Conservation (phyloP, 495 filamentous ascomycete genomes). For the Cercophora scortea region DNA sequence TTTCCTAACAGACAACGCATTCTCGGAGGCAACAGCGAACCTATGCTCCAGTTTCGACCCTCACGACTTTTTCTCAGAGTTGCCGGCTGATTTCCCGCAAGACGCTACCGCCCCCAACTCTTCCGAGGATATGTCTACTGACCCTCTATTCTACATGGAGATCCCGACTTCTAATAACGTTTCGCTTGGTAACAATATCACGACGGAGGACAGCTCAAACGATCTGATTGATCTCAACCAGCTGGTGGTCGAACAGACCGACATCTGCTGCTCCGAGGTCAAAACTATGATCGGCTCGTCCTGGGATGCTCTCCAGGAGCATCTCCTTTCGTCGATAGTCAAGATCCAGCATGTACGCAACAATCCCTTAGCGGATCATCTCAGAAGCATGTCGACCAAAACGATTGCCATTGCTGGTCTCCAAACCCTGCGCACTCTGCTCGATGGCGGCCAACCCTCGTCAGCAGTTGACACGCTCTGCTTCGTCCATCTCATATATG, state of each 20-base stretch:
- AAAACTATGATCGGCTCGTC: conserved; percentile 31
- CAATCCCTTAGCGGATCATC: conserved; percentile 29
- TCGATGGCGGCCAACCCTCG: conserved; percentile 20
- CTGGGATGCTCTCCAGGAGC: conserved; percentile 34
- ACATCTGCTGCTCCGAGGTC: conserved; percentile 23
- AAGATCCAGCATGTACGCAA: conserved; percentile 27
- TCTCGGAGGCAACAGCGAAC: conserved; percentile 7
- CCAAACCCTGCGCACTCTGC: conserved; percentile 21
- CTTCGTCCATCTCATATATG: conserved; percentile 37
- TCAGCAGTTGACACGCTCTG: conserved; percentile 33
- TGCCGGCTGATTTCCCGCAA: conserved; percentile 13
- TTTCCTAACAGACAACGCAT: conserved; percentile 12
- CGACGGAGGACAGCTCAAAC: conserved; percentile 16
- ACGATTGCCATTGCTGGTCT: conserved; percentile 31
- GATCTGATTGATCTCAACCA: conserved; percentile 6
- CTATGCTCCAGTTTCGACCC: background rate
- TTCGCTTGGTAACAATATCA: conserved; percentile 24
- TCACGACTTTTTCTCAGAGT: conserved; percentile 24
- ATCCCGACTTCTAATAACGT: conserved; percentile 12
- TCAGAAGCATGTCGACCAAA: conserved; percentile 27
- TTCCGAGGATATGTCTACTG: conserved; percentile 9
- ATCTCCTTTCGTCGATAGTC: conserved; percentile 28
- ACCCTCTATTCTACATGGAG: conserved; percentile 23
- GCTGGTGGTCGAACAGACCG: conserved; percentile 8
- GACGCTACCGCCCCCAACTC: background rate